Evolutionary conservation across 2,329 filamentous ascomycete species (phyloP), one percentile per base, ranked within the genome.

Genomic region (Aspergillus hortae): DNA sequence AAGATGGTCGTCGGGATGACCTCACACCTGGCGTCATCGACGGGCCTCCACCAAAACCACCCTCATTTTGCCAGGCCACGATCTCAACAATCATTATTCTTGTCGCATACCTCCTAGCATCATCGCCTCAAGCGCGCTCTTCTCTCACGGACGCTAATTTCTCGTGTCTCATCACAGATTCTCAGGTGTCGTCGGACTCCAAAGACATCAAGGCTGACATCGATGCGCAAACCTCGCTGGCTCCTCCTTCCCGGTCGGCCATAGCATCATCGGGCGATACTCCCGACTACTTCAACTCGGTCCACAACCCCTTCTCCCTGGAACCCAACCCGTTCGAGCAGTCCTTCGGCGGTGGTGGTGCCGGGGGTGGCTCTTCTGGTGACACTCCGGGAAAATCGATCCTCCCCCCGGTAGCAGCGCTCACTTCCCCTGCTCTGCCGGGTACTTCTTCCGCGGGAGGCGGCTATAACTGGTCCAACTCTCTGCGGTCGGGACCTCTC

Each of bases 251-350:
- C 53, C 85, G 86, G 72, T 75, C 75, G 49, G 68, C 69, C 47
- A 64, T 62, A 44, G 82, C 85, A 50, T 75, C 74, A 57, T 73
- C 76, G 53, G 71, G 74, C 51, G 80, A 84, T 61, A 82, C 82
- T 7, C 80, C 84, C 44, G 87, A 90, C 66, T 90, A 88, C 72
- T 90, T 90, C 70, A 80, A 81, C 48, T 79, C 77, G 53, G 77
- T 81, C 56, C 80, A 81, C 61, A 74, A 74, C 63, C 71, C 68
- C 35, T 77, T 71, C 71, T 84, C 72, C 67, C 78, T 69, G 76
- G 94, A 97, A 77, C 91, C 91, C 54, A 97, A 99, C 73, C 92
- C 94, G 7, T 97, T 99, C 66, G 94, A 97, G 71, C 90, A 94
- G 73, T 96, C 92, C 6, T 99, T 99, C 69, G 86, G 84, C 42